phyloP scores from a whole-genome alignment of 139 green algal species.

The Ettlia oleoabundans region DNA sequence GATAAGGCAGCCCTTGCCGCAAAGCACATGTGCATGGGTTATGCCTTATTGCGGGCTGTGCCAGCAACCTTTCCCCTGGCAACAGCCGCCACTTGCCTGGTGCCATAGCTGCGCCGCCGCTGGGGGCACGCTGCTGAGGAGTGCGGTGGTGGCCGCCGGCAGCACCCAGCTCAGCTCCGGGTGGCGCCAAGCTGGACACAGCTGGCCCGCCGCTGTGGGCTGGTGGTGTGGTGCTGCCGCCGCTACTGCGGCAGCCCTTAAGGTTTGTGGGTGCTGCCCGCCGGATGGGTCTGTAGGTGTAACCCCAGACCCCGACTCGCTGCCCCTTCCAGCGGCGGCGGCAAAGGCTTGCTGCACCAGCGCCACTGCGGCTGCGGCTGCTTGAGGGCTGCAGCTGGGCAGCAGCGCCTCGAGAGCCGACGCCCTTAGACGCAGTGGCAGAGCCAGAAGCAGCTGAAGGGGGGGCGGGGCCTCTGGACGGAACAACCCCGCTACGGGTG shows the following conservation, averaged over 20 bases:
- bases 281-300: no score
- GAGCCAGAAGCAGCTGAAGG: background rate
- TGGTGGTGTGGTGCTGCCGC: background rate
- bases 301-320: no score
- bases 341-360: background rate
- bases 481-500: background rate
- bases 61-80: background rate
- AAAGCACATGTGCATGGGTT: no score
- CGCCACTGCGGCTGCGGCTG: background rate
- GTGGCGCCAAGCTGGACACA: conserved; percentile 7
- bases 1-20: no score
- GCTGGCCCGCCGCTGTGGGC: no score
- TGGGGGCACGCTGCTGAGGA: background rate
- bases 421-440: conserved; percentile 1
- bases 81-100: background rate
- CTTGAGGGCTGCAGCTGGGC: background rate
- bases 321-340: background rate
- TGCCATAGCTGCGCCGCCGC: conserved; percentile 9
- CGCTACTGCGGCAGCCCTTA: background rate
- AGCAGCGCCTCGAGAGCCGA: background rate
- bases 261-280: no score
- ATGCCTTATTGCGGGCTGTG: no score
- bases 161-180: conserved; percentile 12
- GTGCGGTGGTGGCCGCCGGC: conserved; percentile 1
- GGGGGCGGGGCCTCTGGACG: background rate